Conservation (phyloP, 2,329 filamentous ascomycete genomes). For the Colletotrichum higginsianum region DNA sequence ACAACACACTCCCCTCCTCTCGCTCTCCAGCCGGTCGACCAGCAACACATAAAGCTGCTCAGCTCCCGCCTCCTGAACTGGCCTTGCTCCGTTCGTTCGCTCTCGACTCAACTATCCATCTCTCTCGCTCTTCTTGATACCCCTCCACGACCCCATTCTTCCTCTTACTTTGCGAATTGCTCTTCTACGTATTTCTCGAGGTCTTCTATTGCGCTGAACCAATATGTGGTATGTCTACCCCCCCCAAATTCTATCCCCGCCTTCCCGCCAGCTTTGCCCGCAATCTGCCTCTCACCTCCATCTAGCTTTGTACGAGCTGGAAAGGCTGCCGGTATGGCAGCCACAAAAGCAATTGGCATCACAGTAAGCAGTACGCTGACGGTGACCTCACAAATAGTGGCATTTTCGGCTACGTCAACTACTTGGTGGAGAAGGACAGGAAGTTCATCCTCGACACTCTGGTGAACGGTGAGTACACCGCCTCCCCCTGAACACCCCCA, state of each 20-base stretch:
- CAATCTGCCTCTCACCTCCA: conserved; percentile 19
- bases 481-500: conserved; percentile 37
- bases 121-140: conserved; percentile 42
- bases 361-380: conserved; percentile 44
- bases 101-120: conserved; percentile 41
- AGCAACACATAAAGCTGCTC: conserved; percentile 45
- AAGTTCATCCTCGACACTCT: conserved; percentile 96
- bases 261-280: conserved; percentile 32
- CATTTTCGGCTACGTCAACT: conserved; percentile 99
- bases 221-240: conserved; percentile 46
- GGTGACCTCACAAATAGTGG: conserved; percentile 69
- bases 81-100: conserved; percentile 32
- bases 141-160: conserved; percentile 18
- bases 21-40: conserved; percentile 21
- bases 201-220: conserved; percentile 41
- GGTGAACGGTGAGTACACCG: conserved; percentile 83
- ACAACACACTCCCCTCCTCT: conserved; percentile 41
- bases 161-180: conserved; percentile 30
- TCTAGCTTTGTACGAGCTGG: conserved; percentile 19
- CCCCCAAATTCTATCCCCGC: conserved; percentile 22
- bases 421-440: conserved; percentile 98
- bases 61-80: conserved; percentile 42
- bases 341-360: conserved; percentile 23
- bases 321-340: not conserved
- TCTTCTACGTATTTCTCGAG: conserved; percentile 36